Percentiles rank a stretch among this genome's conserved stretches.
phyloP scores from a whole-genome alignment of 2,329 filamentous ascomycete species.

The Epichloe sibirici region DNA sequence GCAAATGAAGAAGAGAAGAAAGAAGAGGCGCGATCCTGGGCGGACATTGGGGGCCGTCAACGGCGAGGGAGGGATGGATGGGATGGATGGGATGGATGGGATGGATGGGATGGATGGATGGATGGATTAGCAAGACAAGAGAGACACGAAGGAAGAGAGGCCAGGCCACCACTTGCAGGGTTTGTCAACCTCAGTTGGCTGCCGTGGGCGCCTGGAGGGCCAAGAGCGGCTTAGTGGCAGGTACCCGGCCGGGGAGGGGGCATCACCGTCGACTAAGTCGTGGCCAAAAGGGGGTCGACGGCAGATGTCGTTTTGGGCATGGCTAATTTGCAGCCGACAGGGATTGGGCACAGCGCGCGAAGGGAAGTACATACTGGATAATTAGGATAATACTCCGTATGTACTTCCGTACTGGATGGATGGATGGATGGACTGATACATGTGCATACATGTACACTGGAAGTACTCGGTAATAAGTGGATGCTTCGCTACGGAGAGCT shows the following conservation, averaged over 20 bases:
- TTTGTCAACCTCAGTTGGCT: background rate
- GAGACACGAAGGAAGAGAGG: background rate
- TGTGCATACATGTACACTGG: too few relatives aligned
- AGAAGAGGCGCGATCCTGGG: background rate
- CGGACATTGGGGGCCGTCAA: conserved; percentile 3
- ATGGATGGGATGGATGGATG: too few relatives aligned
- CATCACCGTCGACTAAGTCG: background rate
- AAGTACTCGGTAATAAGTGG: too few relatives aligned
- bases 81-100: too few relatives aligned
- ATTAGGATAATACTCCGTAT: background rate
- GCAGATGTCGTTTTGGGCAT: background rate
- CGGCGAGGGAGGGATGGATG: conserved; percentile 1
- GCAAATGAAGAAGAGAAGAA: conserved; percentile 4
- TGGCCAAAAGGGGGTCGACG: background rate
- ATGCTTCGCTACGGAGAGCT: too few relatives aligned
- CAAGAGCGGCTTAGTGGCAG: conserved; percentile 5
- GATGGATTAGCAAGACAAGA: background rate
- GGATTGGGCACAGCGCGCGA: background rate
- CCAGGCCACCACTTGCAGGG: background rate
- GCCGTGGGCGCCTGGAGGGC: background rate
- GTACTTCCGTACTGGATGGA: too few relatives aligned
- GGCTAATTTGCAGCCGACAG: conserved; percentile 1
- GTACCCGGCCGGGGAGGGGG: conserved; percentile 1
- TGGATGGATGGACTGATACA: background rate
- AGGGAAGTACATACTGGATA: background rate